phyloP scores from a whole-genome alignment of 371 early-diverging fungal genomes.

The Mortierella sp. region DNA sequence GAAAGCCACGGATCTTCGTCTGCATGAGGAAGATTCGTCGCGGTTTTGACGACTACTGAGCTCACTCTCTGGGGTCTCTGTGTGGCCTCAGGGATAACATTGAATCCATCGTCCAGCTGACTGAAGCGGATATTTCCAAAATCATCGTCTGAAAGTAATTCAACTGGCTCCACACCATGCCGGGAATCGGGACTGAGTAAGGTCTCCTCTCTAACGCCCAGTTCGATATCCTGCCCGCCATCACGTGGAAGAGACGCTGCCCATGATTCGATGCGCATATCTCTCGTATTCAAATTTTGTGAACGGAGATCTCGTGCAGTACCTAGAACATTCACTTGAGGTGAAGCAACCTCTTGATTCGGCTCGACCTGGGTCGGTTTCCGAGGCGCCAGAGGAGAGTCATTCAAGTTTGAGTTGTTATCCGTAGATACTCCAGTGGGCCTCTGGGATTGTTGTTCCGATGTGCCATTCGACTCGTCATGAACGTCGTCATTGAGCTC shows the following conservation, averaged over 20 bases:
- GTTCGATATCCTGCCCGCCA: not conserved
- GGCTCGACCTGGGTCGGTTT: not conserved
- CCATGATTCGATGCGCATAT: conserved; percentile 21
- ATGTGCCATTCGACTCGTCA: conserved; percentile 6
- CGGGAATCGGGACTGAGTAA: no score
- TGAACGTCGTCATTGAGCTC: conserved; percentile 4
- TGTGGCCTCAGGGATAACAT: conserved; percentile 8
- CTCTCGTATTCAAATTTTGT: conserved; percentile 10
- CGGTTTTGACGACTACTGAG: not conserved
- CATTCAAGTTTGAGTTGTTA: not conserved
- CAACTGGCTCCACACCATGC: not conserved
- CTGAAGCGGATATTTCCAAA: conserved; percentile 36
- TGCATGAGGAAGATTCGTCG: not conserved
- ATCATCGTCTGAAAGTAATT: conserved; percentile 26
- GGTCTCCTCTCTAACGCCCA: not conserved
- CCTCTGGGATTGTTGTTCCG: not conserved
- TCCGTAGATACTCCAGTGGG: no score
- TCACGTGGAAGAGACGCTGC: not conserved
- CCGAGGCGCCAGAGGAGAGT: not conserved
- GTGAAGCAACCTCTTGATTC: not conserved
- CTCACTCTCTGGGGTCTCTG: conserved; percentile 9
- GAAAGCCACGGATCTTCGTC: conserved; percentile 17
- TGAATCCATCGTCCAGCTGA: conserved; percentile 45
- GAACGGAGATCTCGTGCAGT: not conserved
- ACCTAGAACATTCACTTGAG: not conserved